A percentile compares a stretch with the other conserved stretches of the same genome.
Evolutionary conservation across 192 early-diverging fungal species (phyloP).

Genomic region (Tieghemiomyces parasiticus): DNA sequence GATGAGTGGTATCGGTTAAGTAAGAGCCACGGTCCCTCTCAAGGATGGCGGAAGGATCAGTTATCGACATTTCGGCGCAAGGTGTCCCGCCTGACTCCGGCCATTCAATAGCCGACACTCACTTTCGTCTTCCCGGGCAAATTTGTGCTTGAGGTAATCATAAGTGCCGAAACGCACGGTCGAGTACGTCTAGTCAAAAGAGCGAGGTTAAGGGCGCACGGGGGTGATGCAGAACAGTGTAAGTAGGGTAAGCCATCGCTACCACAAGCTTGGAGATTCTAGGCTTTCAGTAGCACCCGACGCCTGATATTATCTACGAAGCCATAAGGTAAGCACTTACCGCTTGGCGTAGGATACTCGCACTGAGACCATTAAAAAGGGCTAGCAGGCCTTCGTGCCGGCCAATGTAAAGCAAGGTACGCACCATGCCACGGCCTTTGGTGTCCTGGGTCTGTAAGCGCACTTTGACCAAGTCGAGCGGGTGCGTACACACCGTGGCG

Average conservation of each 20-base stretch:
- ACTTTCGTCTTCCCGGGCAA: constrained; percentile 30
- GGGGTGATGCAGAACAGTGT: no score
- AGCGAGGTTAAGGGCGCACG: no score
- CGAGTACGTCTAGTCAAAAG: constrained; percentile 39
- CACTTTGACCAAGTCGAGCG: constrained; percentile 81
- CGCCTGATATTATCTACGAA: no score
- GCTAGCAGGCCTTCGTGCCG: constrained; percentile 48
- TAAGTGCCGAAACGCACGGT: constrained; percentile 66
- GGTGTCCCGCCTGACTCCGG: no score
- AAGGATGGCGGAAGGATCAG: no score
- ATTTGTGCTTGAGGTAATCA: constrained; percentile 44
- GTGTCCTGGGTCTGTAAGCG: constrained; percentile 75
- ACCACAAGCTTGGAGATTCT: no score
- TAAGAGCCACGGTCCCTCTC: constrained; percentile 11
- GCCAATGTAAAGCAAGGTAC: constrained; percentile 56
- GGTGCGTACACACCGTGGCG: constrained; percentile 53
- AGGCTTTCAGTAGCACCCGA: no score
- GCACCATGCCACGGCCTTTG: constrained; percentile 38
- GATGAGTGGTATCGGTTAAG: not conserved
- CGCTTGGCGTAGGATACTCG: constrained; percentile 55
- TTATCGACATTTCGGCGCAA: no score
- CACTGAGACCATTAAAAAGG: constrained; percentile 55
- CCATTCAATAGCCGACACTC: no score
- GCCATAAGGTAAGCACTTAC: no score
- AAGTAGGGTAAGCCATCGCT: no score